Conservation (phyloP, 176 grass and related monocot genomes). For the Thalia dealbata region DNA sequence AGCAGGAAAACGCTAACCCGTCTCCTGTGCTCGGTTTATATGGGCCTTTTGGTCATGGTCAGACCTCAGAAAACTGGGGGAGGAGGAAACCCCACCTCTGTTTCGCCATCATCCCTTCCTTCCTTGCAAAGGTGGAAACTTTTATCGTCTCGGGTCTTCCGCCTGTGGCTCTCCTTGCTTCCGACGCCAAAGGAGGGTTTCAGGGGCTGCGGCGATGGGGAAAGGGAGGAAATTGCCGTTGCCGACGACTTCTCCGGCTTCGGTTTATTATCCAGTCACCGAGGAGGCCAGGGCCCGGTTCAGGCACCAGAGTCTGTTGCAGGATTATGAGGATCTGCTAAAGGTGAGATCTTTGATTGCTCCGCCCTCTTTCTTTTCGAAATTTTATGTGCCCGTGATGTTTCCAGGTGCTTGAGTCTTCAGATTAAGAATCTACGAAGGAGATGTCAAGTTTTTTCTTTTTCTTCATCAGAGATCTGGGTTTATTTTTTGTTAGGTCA, state of each 20-base stretch:
- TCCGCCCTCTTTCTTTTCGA: not conserved
- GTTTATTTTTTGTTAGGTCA: not conserved
- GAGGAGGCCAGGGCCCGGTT: constrained; percentile 23
- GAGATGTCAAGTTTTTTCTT: not conserved
- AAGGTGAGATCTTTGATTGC: constrained; percentile 26
- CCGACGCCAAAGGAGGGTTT: constrained; percentile 14
- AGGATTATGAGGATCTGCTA: constrained; percentile 49
- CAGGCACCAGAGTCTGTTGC: constrained; percentile 39
- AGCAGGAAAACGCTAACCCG: constrained; percentile 33
- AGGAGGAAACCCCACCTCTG: constrained; percentile 1
- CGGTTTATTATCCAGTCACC: constrained; percentile 5
- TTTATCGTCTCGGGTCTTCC: constrained; percentile 12
- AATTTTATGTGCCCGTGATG: not conserved
- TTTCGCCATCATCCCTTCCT: constrained; percentile 1
- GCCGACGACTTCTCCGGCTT: constrained; percentile 1
- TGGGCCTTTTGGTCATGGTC: constrained; percentile 45
- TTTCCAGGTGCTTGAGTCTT: not conserved
- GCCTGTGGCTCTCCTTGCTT: constrained; percentile 9
- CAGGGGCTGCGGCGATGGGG: constrained; percentile 9
- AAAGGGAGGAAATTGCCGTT: constrained; percentile 21
- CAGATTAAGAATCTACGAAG: not conserved
- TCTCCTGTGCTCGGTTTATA: constrained; percentile 35
- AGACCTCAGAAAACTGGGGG: constrained; percentile 11
- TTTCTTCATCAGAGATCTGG: not conserved
- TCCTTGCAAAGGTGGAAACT: constrained; percentile 12